Evolutionary conservation across 2,329 filamentous ascomycete species (phyloP).

Genomic region (Penicillium rolfsii): DNA sequence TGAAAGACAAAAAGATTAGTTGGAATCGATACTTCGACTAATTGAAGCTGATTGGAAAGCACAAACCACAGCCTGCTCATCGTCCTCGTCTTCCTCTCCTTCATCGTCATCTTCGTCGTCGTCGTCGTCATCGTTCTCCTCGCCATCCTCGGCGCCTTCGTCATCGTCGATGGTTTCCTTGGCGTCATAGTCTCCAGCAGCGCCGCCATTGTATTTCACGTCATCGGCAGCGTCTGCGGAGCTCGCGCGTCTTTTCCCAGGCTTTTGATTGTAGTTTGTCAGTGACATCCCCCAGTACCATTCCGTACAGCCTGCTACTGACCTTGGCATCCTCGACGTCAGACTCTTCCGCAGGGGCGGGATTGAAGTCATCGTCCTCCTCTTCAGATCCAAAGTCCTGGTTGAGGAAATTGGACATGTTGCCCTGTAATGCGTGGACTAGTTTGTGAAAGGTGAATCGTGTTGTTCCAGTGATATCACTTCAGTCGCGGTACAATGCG

Average conservation of each 20-base stretch:
- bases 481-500: neutral
- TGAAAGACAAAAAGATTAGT: slow-evolving; percentile 36
- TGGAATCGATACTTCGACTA: slow-evolving; percentile 10
- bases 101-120: slow-evolving; percentile 29
- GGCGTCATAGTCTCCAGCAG: slow-evolving; percentile 53
- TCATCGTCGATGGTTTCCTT: slow-evolving; percentile 66
- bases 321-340: slow-evolving; percentile 62
- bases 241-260: slow-evolving; percentile 22
- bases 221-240: slow-evolving; percentile 52
- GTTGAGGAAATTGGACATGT: slow-evolving; percentile 52
- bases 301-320: slow-evolving; percentile 12
- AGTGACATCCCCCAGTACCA: slow-evolving; percentile 25
- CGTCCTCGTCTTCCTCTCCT: slow-evolving; percentile 49
- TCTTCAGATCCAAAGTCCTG: slow-evolving; percentile 62
- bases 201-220: slow-evolving; percentile 39
- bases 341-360: slow-evolving; percentile 71
- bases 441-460: neutral
- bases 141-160: slow-evolving; percentile 47
- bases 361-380: slow-evolving; percentile 89
- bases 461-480: neutral
- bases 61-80: slow-evolving; percentile 58
- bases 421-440: slow-evolving; percentile 11
- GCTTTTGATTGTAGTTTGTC: slow-evolving; percentile 30
- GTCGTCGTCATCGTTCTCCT: slow-evolving; percentile 46
- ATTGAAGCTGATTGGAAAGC: neutral